phyloP scores from a whole-genome alignment of 176 grass and related monocot genomes.

The Rhynchospora tenuis region DNA sequence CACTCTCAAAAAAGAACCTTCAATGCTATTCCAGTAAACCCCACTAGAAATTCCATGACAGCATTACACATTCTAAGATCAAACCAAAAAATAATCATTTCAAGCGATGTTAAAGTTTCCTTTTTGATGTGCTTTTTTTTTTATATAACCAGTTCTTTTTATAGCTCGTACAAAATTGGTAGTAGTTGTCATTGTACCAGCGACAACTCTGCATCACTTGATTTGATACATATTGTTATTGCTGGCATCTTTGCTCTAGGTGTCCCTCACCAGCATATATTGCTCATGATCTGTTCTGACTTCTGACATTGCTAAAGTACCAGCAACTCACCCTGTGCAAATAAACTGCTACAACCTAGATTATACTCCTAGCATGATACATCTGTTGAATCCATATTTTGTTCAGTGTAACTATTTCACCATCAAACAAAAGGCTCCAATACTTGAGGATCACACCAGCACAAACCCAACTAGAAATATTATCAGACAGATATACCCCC shows the following conservation, averaged over 20 bases:
- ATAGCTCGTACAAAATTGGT: not conserved
- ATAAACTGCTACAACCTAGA: not conserved
- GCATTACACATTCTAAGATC: too few species aligned
- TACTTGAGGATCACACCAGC: not conserved
- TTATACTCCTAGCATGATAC: not conserved
- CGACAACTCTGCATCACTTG: too few species aligned
- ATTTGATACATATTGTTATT: not conserved
- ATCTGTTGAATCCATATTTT: not conserved
- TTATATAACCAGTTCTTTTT: not conserved
- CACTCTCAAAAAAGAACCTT: not conserved
- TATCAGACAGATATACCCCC: not conserved
- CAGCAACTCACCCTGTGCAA: not conserved
- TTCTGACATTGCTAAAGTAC: not conserved
- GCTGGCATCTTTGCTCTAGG: not conserved
- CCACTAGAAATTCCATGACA: not conserved
- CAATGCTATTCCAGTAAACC: not conserved
- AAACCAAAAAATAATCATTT: too few species aligned
- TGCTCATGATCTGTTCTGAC: not conserved
- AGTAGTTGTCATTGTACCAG: too few species aligned
- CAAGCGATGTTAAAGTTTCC: not conserved
- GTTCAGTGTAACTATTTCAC: not conserved
- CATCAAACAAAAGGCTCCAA: not conserved
- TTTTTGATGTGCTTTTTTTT: not conserved
- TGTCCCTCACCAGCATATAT: not conserved
- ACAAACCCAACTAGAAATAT: not conserved